Evolutionary conservation across 345 rosid species (phyloP).

Genomic region (Cardamine occulta): DNA sequence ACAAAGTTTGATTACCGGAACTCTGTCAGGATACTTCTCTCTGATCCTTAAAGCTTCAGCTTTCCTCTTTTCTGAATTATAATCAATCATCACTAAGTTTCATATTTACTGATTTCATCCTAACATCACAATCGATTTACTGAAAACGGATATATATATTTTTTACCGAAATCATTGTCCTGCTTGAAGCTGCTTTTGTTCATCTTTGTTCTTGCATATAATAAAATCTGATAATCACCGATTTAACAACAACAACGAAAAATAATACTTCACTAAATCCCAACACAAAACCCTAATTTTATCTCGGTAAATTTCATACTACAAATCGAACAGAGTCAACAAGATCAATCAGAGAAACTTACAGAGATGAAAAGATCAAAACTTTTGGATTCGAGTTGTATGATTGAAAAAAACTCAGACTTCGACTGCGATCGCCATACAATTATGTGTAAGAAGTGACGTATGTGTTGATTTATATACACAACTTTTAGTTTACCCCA

Average conservation of each 20-base stretch:
- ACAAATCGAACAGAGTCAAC: neutral
- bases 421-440: neutral
- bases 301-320: neutral
- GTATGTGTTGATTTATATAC: too few relatives aligned
- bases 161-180: slow-evolving; percentile 25
- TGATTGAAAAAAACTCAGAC: neutral
- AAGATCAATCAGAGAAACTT: slow-evolving; percentile 7
- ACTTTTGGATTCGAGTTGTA: neutral
- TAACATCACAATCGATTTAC: neutral
- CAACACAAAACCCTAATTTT: slow-evolving; percentile 10
- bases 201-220: slow-evolving; percentile 5
- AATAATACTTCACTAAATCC: neutral
- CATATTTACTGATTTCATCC: neutral
- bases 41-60: slow-evolving; percentile 27
- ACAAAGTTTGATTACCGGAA: slow-evolving; percentile 18
- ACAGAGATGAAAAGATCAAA: neutral
- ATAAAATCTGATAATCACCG: neutral
- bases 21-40: slow-evolving; percentile 28
- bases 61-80: slow-evolving; percentile 20
- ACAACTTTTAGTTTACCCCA: neutral
- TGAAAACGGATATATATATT: neutral
- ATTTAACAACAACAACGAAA: neutral
- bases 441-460: neutral
- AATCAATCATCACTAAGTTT: neutral
- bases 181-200: slow-evolving; percentile 16